These are phyloP conservation scores for Dacryopinax primogenitus DNA, from an alignment of 768 basidiomycete species.

Conservation along the genomic window DNA sequence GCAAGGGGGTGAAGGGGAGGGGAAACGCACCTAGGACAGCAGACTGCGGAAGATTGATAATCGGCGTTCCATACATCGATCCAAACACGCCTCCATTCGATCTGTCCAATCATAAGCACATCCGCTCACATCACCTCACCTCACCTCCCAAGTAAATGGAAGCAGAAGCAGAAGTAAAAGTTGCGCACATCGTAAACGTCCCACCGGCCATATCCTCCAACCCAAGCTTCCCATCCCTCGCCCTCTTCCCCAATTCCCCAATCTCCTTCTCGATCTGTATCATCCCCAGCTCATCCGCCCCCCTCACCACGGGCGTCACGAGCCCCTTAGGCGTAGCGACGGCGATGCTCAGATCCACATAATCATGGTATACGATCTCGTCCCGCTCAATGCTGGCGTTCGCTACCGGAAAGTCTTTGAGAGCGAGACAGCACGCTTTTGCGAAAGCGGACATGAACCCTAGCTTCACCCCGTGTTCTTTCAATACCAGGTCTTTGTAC, in stretches of 20 bases:
- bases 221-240: slow-evolving; percentile 83
- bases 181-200: slow-evolving; percentile 86
- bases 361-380: slow-evolving; percentile 84
- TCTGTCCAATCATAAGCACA: slow-evolving; percentile 32
- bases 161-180: neutral
- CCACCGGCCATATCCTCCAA: slow-evolving; percentile 98
- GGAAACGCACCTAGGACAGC: slow-evolving; percentile 65
- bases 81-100: slow-evolving; percentile 99
- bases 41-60: slow-evolving; percentile 91
- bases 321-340: slow-evolving; percentile 96
- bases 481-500: slow-evolving; percentile 84
- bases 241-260: slow-evolving; percentile 83
- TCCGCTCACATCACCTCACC: no score
- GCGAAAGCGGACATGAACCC: slow-evolving; percentile 98
- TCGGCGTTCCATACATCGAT: slow-evolving; percentile 93
- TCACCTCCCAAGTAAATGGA: no score
- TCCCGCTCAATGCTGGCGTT: slow-evolving; percentile 93
- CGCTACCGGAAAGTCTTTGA: slow-evolving; percentile 84
- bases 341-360: slow-evolving; percentile 86
- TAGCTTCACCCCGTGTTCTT: slow-evolving; percentile 88
- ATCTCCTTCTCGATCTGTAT: slow-evolving; percentile 91
- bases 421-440: slow-evolving; percentile 65
- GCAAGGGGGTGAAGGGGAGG: no score
- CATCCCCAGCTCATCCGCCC: slow-evolving; percentile 75
- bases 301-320: slow-evolving; percentile 90